phyloP scores from a whole-genome alignment of 1,284 basidiomycete species.

The Cryptococcus sp. region DNA sequence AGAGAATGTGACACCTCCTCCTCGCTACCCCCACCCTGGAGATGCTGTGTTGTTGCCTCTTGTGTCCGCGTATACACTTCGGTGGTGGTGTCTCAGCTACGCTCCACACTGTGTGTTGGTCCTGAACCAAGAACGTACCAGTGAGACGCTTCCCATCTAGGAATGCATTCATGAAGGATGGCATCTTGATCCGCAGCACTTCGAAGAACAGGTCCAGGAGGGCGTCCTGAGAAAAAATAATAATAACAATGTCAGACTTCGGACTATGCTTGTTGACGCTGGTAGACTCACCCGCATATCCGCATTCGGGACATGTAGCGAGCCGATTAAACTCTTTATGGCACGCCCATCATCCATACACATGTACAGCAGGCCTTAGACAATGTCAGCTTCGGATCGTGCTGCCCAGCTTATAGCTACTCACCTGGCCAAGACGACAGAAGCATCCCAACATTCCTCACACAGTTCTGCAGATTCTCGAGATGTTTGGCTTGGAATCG shows the following conservation, averaged over 20 bases:
- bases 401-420: conserved; percentile 28
- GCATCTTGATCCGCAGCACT: conserved; percentile 83
- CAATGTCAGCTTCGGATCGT: conserved; percentile 10
- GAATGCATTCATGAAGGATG: conserved; percentile 86
- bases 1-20: conserved; percentile 59
- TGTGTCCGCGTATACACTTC: conserved; percentile 43
- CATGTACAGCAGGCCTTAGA: conserved; percentile 80
- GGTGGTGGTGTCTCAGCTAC: neutral
- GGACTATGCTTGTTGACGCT: neutral
- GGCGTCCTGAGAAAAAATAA: conserved; percentile 62
- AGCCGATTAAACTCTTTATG: conserved; percentile 78
- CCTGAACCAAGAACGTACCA: conserved; percentile 55
- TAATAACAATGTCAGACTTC: neutral
- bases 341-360: conserved; percentile 85
- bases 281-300: conserved; percentile 68
- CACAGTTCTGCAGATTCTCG: conserved; percentile 71
- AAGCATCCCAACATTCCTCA: conserved; percentile 76
- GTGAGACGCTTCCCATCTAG: conserved; percentile 80
- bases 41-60: conserved; percentile 33
- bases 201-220: conserved; percentile 92
- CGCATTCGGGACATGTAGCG: conserved; percentile 79
- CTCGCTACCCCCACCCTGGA: conserved; percentile 30
- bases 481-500: conserved; percentile 53
- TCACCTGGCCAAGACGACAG: conserved; percentile 89
- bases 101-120: neutral